Percentiles rank a stretch among this genome's conserved stretches.
Conservation (phyloP, 441 rosid species). For the Lepidium campestre region DNA sequence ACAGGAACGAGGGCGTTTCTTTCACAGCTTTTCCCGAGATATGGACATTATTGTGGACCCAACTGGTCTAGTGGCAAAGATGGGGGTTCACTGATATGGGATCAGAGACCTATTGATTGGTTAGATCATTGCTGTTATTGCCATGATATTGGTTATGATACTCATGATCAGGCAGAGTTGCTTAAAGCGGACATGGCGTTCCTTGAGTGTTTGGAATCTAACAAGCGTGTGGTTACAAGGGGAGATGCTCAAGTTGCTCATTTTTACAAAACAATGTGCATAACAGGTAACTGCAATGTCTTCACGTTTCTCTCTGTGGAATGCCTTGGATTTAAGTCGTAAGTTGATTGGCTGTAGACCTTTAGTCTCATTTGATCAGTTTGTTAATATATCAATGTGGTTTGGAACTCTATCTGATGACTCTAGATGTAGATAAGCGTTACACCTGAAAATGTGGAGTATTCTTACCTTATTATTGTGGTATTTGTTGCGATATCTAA, state of each 20-base stretch:
- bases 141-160: constrained; percentile 92
- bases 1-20: constrained; percentile 82
- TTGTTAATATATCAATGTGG: not conserved
- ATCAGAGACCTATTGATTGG: constrained; percentile 93
- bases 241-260: constrained; percentile 67
- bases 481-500: not conserved
- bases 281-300: constrained; percentile 43
- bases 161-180: constrained; percentile 75
- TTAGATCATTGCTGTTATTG: constrained; percentile 95
- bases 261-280: constrained; percentile 80
- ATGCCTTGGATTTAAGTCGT: not conserved
- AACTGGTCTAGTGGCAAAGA: constrained; percentile 98
- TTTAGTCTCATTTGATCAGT: not conserved
- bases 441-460: not conserved
- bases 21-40: constrained; percentile 89
- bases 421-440: not conserved
- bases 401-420: not conserved
- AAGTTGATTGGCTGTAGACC: not conserved
- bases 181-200: constrained; percentile 82
- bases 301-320: not conserved
- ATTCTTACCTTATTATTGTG: not conserved
- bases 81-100: constrained; percentile 83
- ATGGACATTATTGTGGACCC: constrained; percentile 96
- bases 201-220: constrained; percentile 81
- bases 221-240: constrained; percentile 39